Evolutionary conservation across 1,284 basidiomycete species (phyloP).

Genomic region (Boletus smithii): DNA sequence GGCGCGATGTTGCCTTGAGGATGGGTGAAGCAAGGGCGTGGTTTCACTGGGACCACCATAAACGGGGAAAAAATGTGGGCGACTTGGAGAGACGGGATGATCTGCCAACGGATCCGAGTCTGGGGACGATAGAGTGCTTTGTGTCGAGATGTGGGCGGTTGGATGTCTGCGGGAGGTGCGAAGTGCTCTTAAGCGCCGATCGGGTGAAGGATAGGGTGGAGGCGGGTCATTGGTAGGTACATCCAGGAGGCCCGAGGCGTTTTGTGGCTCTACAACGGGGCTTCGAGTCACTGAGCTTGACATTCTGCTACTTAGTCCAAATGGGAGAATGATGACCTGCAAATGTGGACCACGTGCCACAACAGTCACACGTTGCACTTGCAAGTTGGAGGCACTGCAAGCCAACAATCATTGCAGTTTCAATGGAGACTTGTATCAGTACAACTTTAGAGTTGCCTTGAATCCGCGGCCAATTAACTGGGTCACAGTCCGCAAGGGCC

Average conservation of each 20-base stretch:
- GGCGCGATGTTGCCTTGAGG: conserved; percentile 43
- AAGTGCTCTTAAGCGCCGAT: conserved; percentile 41
- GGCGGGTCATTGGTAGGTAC: conserved; percentile 48
- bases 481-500: no score
- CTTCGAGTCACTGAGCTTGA: conserved; percentile 1
- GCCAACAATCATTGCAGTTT: no score
- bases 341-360: no score
- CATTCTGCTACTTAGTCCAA: conserved; percentile 12
- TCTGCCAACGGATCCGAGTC: conserved; percentile 28
- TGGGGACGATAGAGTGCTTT: conserved; percentile 34
- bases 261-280: conserved; percentile 9
- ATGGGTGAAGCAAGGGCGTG: conserved; percentile 40
- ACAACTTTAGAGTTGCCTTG: no score
- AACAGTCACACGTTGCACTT: no score
- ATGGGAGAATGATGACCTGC: no score
- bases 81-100: conserved; percentile 7
- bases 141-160: conserved; percentile 28
- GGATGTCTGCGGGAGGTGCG: conserved; percentile 33
- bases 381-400: no score
- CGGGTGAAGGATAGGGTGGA: conserved; percentile 61
- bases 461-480: no score
- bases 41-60: conserved; percentile 36
- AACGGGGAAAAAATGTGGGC: conserved; percentile 12
- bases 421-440: background rate
- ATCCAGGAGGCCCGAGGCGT: conserved; percentile 18